phyloP scores from a whole-genome alignment of 164 flowering plant species.

The Dillenia suffruticosa region DNA sequence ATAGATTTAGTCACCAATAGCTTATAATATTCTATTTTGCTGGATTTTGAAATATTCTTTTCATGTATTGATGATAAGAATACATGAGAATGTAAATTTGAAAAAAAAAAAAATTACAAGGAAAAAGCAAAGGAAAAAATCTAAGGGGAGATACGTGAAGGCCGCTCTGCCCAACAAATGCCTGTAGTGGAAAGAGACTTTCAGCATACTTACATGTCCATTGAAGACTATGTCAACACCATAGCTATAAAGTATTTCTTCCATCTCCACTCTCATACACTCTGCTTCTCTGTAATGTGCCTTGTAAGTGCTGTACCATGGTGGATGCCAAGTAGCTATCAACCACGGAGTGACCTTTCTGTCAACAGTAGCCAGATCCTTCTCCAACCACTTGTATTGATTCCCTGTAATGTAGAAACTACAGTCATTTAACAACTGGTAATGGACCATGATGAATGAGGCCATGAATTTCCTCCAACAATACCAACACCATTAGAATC shows the following conservation, averaged over 20 bases:
- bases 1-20: too few species aligned
- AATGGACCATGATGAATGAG: background rate
- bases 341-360: constrained; percentile 72
- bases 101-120: too few species aligned
- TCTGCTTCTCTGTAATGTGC: constrained; percentile 74
- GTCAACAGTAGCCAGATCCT: constrained; percentile 57
- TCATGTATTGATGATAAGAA: too few species aligned
- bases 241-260: constrained; percentile 65
- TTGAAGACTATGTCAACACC: constrained; percentile 86
- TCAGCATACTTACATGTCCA: constrained; percentile 74
- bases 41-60: too few species aligned
- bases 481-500: too few species aligned
- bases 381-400: constrained; percentile 71
- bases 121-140: too few species aligned
- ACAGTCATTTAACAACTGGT: background rate
- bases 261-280: constrained; percentile 91
- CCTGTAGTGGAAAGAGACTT: too few species aligned
- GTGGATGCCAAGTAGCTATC: constrained; percentile 64
- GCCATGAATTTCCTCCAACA: too few species aligned
- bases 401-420: constrained; percentile 35
- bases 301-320: constrained; percentile 64
- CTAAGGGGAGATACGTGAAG: too few species aligned
- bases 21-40: too few species aligned
- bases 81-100: too few species aligned
- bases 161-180: too few species aligned